These are phyloP conservation scores for Colletotrichum graminicola DNA, from an alignment of 2,329 filamentous ascomycete genomes.

Conservation along the genomic window DNA sequence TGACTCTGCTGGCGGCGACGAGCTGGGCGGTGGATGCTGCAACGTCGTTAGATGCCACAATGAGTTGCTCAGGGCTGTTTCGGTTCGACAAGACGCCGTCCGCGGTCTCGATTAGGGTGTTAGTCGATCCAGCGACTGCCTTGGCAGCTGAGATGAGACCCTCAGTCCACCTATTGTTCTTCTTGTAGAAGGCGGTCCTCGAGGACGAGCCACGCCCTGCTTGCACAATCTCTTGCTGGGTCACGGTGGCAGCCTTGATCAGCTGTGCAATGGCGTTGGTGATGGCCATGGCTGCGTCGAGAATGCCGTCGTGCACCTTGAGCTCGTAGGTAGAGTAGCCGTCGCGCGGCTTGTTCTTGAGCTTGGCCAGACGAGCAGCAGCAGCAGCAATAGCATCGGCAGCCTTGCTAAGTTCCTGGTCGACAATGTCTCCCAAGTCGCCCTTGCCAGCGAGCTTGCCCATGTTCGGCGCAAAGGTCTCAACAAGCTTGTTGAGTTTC, in stretches of 20 bases:
- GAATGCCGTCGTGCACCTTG: slow-evolving; percentile 93
- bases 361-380: slow-evolving; percentile 86
- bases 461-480: slow-evolving; percentile 90
- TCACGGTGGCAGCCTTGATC: slow-evolving; percentile 93
- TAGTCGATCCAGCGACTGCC: slow-evolving; percentile 92
- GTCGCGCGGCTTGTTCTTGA: slow-evolving; percentile 96
- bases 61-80: slow-evolving; percentile 95
- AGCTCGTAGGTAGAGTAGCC: slow-evolving; percentile 97
- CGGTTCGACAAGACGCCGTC: slow-evolving; percentile 93
- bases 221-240: slow-evolving; percentile 96
- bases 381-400: slow-evolving; percentile 96
- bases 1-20: slow-evolving; percentile 94
- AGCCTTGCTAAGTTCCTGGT: slow-evolving; percentile 90
- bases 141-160: slow-evolving; percentile 97
- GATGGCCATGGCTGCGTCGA: slow-evolving; percentile 92
- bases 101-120: slow-evolving; percentile 96
- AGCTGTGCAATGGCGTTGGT: slow-evolving; percentile 94
- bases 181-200: slow-evolving; percentile 97
- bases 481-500: slow-evolving; percentile 91
- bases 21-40: slow-evolving; percentile 96
- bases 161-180: slow-evolving; percentile 99
- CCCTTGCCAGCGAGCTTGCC: slow-evolving; percentile 84
- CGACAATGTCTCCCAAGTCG: slow-evolving; percentile 92
- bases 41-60: slow-evolving; percentile 97
- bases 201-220: slow-evolving; percentile 90